phyloP scores from a whole-genome alignment of 805 yeast species.

The Candida boidinii region DNA sequence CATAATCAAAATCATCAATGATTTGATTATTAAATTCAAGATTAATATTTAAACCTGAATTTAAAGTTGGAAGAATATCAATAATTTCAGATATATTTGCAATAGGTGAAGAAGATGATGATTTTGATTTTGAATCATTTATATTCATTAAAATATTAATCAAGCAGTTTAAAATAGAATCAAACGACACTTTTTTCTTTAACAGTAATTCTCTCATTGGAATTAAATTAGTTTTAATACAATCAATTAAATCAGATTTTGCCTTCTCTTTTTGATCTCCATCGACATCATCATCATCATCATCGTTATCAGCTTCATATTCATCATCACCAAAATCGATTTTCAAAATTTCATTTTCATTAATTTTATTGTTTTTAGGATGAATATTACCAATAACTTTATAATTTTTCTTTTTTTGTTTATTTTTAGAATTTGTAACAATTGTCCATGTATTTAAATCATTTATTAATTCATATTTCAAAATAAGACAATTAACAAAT shows the following conservation, averaged over 20 bases:
- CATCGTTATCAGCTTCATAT: too few species aligned
- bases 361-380: not conserved
- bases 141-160: constrained; percentile 35
- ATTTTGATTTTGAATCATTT: constrained; percentile 18
- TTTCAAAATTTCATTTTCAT: not conserved
- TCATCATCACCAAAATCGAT: too few species aligned
- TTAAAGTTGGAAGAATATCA: constrained; percentile 51
- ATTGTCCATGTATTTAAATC: constrained; percentile 13
- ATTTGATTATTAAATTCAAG: constrained; percentile 47
- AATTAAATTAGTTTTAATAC: constrained; percentile 8
- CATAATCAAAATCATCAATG: constrained; percentile 13
- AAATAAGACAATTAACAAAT: constrained; percentile 56
- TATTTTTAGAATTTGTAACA: constrained; percentile 4
- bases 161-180: constrained; percentile 37
- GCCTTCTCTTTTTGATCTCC: not conserved
- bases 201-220: constrained; percentile 17
- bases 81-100: constrained; percentile 32
- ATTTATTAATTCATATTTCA: constrained; percentile 31
- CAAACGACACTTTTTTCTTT: constrained; percentile 19
- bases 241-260: too few species aligned
- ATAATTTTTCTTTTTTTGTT: not conserved
- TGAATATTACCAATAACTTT: too few species aligned
- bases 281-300: too few species aligned
- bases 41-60: constrained; percentile 64
- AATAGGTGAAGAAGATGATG: too few species aligned